Percentiles rank a stretch among this genome's conserved stretches.
Evolutionary conservation across 495 filamentous ascomycete genomes (phyloP).

Genomic region (Astrothelium macrocarpum): DNA sequence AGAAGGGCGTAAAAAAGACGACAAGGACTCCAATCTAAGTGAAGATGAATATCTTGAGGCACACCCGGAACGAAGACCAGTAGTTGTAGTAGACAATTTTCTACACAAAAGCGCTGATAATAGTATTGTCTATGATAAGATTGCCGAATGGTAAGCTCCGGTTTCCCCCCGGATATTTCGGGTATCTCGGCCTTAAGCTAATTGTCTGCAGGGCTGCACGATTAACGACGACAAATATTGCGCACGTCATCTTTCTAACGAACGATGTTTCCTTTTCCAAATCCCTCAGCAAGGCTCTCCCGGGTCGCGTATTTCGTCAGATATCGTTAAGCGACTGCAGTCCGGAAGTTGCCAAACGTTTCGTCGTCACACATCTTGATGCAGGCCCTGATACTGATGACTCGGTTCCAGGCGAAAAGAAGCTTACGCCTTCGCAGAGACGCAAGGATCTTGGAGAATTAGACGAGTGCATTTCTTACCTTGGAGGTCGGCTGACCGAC

Average conservation of each 20-base stretch:
- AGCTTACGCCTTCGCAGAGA: slow-evolving; percentile 30
- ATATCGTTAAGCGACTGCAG: slow-evolving; percentile 78
- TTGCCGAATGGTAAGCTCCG: slow-evolving; percentile 62
- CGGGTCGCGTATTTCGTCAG: slow-evolving; percentile 81
- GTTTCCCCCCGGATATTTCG: not conserved
- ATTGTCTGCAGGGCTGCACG: slow-evolving; percentile 52
- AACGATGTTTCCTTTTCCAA: slow-evolving; percentile 86
- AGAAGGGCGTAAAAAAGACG: slow-evolving; percentile 53
- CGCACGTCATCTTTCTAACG: slow-evolving; percentile 95
- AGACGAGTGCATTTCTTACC: slow-evolving; percentile 66
- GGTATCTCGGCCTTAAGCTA: not conserved
- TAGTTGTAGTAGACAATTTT: slow-evolving; percentile 93
- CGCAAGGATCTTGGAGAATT: slow-evolving; percentile 50
- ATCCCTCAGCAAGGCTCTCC: slow-evolving; percentile 73
- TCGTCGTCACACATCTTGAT: slow-evolving; percentile 74
- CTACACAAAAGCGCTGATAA: slow-evolving; percentile 66
- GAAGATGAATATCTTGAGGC: slow-evolving; percentile 88
- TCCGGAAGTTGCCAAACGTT: slow-evolving; percentile 75
- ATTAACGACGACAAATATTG: slow-evolving; percentile 80
- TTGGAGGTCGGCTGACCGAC: slow-evolving; percentile 87
- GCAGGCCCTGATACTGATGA: slow-evolving; percentile 33
- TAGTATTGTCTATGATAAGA: slow-evolving; percentile 74
- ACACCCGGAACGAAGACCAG: slow-evolving; percentile 73
- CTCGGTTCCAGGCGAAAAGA: slow-evolving; percentile 27
- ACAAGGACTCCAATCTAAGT: slow-evolving; percentile 60